Conservation (phyloP, 176 grass and related monocot genomes). For the Carex myosuroides region DNA sequence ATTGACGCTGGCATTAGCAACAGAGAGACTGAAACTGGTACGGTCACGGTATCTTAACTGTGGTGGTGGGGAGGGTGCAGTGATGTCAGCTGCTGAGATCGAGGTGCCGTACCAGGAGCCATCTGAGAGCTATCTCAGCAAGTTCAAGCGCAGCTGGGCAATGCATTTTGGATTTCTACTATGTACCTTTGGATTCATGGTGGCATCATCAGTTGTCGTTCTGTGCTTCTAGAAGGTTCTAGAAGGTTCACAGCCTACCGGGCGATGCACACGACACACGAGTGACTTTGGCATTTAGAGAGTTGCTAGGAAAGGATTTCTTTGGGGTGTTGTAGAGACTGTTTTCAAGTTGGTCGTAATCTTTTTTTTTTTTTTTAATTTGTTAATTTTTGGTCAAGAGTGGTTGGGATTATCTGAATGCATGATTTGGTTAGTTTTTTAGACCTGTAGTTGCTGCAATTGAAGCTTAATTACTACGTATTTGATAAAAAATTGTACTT, state of each 20-base stretch:
- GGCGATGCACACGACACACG: background rate
- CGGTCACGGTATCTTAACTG: slow-evolving; percentile 29
- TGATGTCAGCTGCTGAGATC: slow-evolving; percentile 49
- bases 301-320: background rate
- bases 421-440: background rate
- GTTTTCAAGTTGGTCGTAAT: background rate
- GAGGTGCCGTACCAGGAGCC: slow-evolving; percentile 94
- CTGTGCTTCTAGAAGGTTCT: slow-evolving; percentile 82
- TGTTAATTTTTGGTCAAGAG: background rate
- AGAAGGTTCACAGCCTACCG: background rate
- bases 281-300: background rate
- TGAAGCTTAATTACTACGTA: background rate
- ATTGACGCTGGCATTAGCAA: slow-evolving; percentile 80
- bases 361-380: background rate
- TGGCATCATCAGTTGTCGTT: slow-evolving; percentile 51
- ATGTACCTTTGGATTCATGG: slow-evolving; percentile 78
- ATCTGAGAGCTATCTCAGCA: slow-evolving; percentile 69
- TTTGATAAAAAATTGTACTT: background rate
- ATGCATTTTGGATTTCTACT: slow-evolving; percentile 77
- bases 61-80: slow-evolving; percentile 2
- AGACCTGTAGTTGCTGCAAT: background rate
- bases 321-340: background rate
- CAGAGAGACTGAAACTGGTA: slow-evolving; percentile 66
- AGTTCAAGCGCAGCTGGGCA: slow-evolving; percentile 89
- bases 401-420: background rate